A percentile compares a stretch with the other conserved stretches of the same genome.
These are phyloP conservation scores for Lecanosticta acicola DNA, from an alignment of 2,329 filamentous ascomycete genomes.

Conservation along the genomic window DNA sequence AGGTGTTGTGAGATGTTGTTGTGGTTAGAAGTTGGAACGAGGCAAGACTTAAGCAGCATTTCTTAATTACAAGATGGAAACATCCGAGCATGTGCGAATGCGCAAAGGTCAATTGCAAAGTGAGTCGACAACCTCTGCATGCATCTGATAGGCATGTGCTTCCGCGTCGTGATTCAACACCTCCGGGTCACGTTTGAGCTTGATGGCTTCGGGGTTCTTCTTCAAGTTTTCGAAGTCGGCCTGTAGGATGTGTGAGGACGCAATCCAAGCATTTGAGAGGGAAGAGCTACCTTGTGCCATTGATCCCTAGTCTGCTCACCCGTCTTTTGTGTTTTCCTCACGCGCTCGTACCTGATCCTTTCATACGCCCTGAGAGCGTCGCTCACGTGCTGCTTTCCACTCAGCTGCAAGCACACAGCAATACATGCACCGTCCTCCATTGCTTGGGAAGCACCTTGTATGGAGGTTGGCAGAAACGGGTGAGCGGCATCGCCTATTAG, in stretches of 20 bases:
- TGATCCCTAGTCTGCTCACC: slow-evolving; percentile 24
- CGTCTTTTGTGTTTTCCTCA: slow-evolving; percentile 17
- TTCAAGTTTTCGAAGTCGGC: slow-evolving; percentile 45
- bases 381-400: slow-evolving; percentile 37
- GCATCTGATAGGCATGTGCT: slow-evolving; percentile 32
- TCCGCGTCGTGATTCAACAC: slow-evolving; percentile 47
- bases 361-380: slow-evolving; percentile 22
- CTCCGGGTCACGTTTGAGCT: slow-evolving; percentile 45
- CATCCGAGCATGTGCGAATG: no score
- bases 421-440: slow-evolving; percentile 49
- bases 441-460: slow-evolving; percentile 51
- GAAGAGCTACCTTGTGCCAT: slow-evolving; percentile 40
- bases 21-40: no score
- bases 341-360: slow-evolving; percentile 24
- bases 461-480: slow-evolving; percentile 50
- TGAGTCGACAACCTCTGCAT: slow-evolving; percentile 3
- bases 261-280: background rate
- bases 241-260: slow-evolving; percentile 4
- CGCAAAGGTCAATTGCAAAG: background rate
- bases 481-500: slow-evolving; percentile 52
- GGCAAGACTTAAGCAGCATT: no score
- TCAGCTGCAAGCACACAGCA: slow-evolving; percentile 42
- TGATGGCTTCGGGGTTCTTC: slow-evolving; percentile 41
- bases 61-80: no score
- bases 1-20: no score